phyloP scores from a whole-genome alignment of 2,329 filamentous ascomycete species.

The Lasiodiplodia sp. region DNA sequence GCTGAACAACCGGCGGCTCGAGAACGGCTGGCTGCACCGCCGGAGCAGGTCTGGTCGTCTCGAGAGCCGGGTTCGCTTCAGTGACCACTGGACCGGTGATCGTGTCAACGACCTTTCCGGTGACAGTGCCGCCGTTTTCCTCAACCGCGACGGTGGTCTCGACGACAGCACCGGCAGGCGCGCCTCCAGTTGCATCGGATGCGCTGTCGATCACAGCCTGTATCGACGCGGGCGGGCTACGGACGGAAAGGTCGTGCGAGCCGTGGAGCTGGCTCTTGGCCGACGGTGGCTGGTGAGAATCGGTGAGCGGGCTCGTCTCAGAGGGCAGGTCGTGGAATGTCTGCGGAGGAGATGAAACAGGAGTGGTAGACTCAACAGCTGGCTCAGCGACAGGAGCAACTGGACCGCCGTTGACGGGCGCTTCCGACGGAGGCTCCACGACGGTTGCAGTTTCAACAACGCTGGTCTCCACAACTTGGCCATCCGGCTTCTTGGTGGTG shows the following conservation, averaged over 20 bases:
- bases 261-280: not conserved
- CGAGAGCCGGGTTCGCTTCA: not conserved
- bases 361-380: not conserved
- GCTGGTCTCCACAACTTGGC: not conserved
- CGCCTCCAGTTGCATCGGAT: not conserved
- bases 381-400: not conserved
- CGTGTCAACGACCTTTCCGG: not conserved
- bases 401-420: not conserved
- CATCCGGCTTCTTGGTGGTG: conserved; percentile 14
- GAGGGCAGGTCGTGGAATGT: not conserved
- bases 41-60: not conserved
- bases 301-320: not conserved
- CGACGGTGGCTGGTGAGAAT: conserved; percentile 5
- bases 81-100: not conserved
- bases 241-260: conserved; percentile 16
- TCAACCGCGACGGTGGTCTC: not conserved
- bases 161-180: not conserved
- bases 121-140: not conserved
- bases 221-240: not conserved
- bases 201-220: not conserved
- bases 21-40: conserved; percentile 13
- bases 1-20: not conserved
- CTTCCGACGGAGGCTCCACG: not conserved
- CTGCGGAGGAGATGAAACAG: not conserved
- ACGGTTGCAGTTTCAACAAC: conserved; percentile 1